Conservation (phyloP, 73 alveolate species). For the Paramecium biaurelia region DNA sequence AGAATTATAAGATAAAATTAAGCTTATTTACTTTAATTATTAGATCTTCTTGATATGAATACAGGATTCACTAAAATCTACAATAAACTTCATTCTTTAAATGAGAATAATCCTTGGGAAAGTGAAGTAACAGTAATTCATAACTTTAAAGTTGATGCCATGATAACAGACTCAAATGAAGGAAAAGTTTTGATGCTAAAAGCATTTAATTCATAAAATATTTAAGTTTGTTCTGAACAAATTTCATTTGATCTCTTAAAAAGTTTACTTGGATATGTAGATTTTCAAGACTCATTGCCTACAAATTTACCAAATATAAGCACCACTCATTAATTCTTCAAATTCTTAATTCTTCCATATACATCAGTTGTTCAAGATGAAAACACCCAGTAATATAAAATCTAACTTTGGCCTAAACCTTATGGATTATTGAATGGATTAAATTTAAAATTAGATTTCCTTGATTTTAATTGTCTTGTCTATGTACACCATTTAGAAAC, state of each 20-base stretch:
- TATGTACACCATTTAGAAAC: slow-evolving; percentile 25
- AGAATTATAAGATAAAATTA: not conserved
- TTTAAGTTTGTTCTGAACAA: not conserved
- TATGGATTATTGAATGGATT: slow-evolving; percentile 35
- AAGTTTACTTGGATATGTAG: not conserved
- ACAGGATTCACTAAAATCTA: not conserved
- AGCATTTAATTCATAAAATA: not conserved
- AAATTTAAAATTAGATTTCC: not conserved
- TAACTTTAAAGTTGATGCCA: not conserved
- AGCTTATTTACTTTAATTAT: not conserved
- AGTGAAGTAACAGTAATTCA: not conserved
- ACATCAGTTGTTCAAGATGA: slow-evolving; percentile 36
- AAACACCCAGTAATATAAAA: not conserved
- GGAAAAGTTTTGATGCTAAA: not conserved
- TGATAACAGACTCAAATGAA: not conserved
- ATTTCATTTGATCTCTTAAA: not conserved
- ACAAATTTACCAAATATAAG: slow-evolving; percentile 28
- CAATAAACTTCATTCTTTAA: not conserved
- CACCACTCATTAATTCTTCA: slow-evolving; percentile 27
- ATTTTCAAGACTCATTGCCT: slow-evolving; percentile 22
- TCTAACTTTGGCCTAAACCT: slow-evolving; percentile 44
- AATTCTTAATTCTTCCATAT: slow-evolving; percentile 18
- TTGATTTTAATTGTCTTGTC: slow-evolving; percentile 21
- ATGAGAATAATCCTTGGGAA: not conserved
- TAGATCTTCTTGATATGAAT: not conserved